Evolutionary conservation across 2,329 filamentous ascomycete genomes (phyloP), one percentile per base, ranked within the genome.

Genomic region (Ophiocordyceps australis): DNA sequence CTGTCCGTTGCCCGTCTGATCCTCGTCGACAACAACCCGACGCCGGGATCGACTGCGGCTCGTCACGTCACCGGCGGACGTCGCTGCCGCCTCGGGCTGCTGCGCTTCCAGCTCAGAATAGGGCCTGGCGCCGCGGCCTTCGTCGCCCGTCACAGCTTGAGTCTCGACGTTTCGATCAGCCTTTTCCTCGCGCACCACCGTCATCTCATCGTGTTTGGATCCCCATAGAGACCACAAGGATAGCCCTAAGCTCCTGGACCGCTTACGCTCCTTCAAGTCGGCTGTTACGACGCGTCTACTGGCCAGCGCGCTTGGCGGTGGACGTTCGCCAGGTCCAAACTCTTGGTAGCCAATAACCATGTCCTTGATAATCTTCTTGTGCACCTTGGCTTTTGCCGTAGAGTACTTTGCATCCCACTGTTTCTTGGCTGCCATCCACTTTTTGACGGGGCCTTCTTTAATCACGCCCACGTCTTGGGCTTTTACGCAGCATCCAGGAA

Each of bases 191-290:
- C 67, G 55, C 24, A 59, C 54, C 4, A 91, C 61, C 0, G 77
- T 78, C 33, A 62, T 62, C 46, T 86, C 67, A 43, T 95, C 89
- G 42, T 94, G 82, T 44, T 79, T 91, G 23, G 76, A 85, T 10
- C 81, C 83, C 78, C 83, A 91, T 2, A 75, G 59, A 25, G 73
- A 78, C 86, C 86, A 95, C 35, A 94, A 54, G 3, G 74, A 69
- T 46, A 94, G 57, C 7, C 77, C 80, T 50, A 76, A 68, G 35
- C 78, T 83, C 58, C 67, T 74, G 36, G 52, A 61, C 48, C 59
- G 71, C 42, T 63, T 62, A 38, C 58, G 59, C 33, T 45, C 40
- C 1, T 37, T 33, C n/a, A 42, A 19, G 11, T 62, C 59, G n/a
- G 57, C 59, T n/a, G 57, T 34, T 20, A 40, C 38, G 18, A 45